Evolutionary conservation across 139 green algal genomes (phyloP).

Genomic region (Protoeuglena noctilucae): DNA sequence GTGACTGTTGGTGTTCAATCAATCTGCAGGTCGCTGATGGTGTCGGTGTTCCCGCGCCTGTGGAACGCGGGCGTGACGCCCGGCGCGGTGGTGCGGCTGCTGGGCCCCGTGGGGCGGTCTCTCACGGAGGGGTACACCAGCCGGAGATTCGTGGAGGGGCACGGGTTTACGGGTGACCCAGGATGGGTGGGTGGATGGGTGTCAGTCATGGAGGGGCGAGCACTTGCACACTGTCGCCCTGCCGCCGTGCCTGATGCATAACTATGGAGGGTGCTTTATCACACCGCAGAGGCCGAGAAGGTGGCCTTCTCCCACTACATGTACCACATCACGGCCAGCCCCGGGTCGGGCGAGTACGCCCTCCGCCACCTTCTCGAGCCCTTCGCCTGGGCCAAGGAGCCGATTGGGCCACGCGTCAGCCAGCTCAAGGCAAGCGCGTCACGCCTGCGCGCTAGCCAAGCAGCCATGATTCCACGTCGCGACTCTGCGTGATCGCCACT

Average conservation of each 20-base stretch:
- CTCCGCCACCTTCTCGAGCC: constrained; percentile 59
- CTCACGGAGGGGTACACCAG: constrained; percentile 25
- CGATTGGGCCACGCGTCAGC: constrained; percentile 42
- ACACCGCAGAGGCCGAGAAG: constrained; percentile 23
- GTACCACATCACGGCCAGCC: constrained; percentile 35
- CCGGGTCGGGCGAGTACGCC: constrained; percentile 54
- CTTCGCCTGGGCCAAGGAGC: constrained; percentile 49
- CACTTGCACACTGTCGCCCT: too few relatives aligned
- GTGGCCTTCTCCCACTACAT: constrained; percentile 43
- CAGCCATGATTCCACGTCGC: too few relatives aligned
- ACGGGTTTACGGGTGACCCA: too few relatives aligned
- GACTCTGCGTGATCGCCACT: too few relatives aligned
- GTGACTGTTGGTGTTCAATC: constrained; percentile 9
- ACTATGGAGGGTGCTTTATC: too few relatives aligned
- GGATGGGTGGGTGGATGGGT: too few relatives aligned
- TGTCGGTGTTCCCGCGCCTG: neutral
- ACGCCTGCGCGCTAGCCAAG: too few relatives aligned
- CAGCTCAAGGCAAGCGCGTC: constrained; percentile 48
- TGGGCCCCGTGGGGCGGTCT: constrained; percentile 47
- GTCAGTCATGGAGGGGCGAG: too few relatives aligned
- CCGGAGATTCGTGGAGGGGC: constrained; percentile 9
- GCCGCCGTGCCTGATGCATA: too few relatives aligned
- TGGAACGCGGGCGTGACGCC: constrained; percentile 61
- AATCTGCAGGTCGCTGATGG: neutral
- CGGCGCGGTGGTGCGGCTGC: constrained; percentile 36